phyloP scores from a whole-genome alignment of 2,329 filamentous ascomycete genomes.

The Pestalotiopsis sp. region DNA sequence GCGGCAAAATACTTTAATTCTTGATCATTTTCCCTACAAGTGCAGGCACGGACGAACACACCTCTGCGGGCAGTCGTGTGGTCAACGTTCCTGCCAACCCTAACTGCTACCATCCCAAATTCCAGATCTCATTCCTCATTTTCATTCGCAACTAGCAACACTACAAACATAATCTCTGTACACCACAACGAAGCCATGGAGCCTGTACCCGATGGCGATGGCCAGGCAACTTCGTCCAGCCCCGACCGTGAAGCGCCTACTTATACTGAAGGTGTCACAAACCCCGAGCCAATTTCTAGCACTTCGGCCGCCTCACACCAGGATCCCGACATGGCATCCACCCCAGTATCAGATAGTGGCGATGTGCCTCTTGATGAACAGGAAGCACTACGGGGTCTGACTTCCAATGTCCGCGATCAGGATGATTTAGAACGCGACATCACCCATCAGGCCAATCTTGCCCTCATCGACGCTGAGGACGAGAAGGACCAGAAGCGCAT shows the following conservation, averaged over 20 bases:
- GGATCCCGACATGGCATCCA: neutral
- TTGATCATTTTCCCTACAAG: too few relatives aligned
- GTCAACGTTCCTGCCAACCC: neutral
- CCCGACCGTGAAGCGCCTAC: too few relatives aligned
- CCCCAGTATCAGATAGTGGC: slow-evolving; percentile 1
- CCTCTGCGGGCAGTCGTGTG: neutral
- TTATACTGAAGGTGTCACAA: neutral
- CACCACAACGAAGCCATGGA: neutral
- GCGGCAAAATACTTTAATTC: too few relatives aligned
- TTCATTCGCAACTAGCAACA: neutral
- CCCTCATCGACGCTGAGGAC: slow-evolving; percentile 64
- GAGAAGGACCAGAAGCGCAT: slow-evolving; percentile 66
- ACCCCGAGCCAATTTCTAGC: neutral
- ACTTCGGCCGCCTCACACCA: neutral
- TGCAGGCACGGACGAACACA: neutral
- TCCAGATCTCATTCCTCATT: neutral
- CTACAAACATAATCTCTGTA: neutral
- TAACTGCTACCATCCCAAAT: neutral
- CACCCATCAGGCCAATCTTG: slow-evolving; percentile 61
- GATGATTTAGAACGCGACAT: slow-evolving; percentile 91
- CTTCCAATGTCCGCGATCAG: slow-evolving; percentile 77
- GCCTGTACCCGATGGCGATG: neutral
- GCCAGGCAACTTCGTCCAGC: neutral
- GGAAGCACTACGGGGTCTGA: slow-evolving; percentile 62
- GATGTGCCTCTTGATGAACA: slow-evolving; percentile 53